These are phyloP conservation scores for Aspergillus puulaauensis DNA, from an alignment of 2,329 filamentous ascomycete species.

Conservation along the genomic window DNA sequence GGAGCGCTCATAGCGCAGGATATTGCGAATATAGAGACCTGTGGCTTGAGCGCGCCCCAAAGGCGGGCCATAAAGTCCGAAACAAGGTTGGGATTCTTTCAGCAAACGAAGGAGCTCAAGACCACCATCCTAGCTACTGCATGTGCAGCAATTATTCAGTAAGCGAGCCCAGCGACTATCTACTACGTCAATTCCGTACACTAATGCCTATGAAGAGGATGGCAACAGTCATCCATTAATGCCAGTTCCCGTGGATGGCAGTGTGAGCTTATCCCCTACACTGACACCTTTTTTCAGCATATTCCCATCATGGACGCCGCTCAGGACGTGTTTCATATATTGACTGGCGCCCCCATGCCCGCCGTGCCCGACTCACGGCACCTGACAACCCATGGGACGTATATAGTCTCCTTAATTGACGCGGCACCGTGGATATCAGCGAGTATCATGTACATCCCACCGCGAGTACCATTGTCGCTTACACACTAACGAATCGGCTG, in stretches of 20 bases:
- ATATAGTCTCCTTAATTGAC: slow-evolving; percentile 5
- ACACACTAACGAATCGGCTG: too few species aligned
- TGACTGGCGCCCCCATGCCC: too few species aligned
- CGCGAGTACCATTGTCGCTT: too few species aligned
- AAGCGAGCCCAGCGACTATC: not conserved
- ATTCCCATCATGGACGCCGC: too few species aligned
- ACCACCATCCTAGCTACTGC: slow-evolving; percentile 22
- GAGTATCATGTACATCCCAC: slow-evolving; percentile 14
- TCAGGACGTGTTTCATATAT: too few species aligned
- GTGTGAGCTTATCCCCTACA: not conserved
- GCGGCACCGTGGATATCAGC: slow-evolving; percentile 20
- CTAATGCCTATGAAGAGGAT: slow-evolving; percentile 12
- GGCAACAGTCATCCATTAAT: slow-evolving; percentile 27
- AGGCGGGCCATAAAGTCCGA: too few species aligned
- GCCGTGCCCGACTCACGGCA: too few species aligned
- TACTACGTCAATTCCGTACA: too few species aligned
- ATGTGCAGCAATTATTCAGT: slow-evolving; percentile 26
- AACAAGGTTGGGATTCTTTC: not conserved
- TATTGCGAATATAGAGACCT: too few species aligned
- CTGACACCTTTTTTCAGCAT: not conserved
- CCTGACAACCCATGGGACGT: too few species aligned
- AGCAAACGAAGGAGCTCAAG: slow-evolving; percentile 18
- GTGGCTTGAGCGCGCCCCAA: too few species aligned
- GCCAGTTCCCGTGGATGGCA: slow-evolving; percentile 1
- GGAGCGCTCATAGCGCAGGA: too few species aligned